phyloP scores from a whole-genome alignment of 164 flowering plant species.

The Vitis labrusca region DNA sequence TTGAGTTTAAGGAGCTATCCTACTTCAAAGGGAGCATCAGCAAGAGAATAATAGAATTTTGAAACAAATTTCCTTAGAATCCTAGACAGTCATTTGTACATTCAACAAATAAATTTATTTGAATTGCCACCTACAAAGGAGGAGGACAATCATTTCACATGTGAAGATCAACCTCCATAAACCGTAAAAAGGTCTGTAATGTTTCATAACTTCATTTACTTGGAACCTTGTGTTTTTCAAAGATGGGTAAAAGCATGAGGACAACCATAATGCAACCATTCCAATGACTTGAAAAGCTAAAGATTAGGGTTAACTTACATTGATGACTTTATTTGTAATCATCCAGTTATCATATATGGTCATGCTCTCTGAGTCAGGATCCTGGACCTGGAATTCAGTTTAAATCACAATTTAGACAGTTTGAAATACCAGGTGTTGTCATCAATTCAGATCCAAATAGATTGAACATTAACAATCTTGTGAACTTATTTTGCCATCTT shows the following conservation, averaged over 20 bases:
- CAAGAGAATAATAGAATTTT: too few relatives aligned
- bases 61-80: too few relatives aligned
- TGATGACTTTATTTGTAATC: slow-evolving; percentile 33
- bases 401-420: neutral
- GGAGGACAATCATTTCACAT: too few relatives aligned
- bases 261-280: neutral
- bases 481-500: neutral
- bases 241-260: neutral
- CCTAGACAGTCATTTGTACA: too few relatives aligned
- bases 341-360: slow-evolving; percentile 59
- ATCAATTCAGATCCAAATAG: neutral
- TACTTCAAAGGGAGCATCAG: too few relatives aligned
- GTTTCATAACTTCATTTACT: neutral
- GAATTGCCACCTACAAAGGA: too few relatives aligned
- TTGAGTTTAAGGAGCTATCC: too few relatives aligned
- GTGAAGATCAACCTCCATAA: too few relatives aligned
- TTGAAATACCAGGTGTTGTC: neutral
- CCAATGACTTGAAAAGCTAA: neutral
- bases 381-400: slow-evolving; percentile 54
- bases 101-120: too few relatives aligned
- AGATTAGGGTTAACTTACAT: slow-evolving; percentile 38
- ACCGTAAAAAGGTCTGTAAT: too few relatives aligned
- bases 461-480: neutral
- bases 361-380: slow-evolving; percentile 64
- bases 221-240: neutral